Conservation (phyloP, 306 rosid species). For the Cucurbita moschata region DNA sequence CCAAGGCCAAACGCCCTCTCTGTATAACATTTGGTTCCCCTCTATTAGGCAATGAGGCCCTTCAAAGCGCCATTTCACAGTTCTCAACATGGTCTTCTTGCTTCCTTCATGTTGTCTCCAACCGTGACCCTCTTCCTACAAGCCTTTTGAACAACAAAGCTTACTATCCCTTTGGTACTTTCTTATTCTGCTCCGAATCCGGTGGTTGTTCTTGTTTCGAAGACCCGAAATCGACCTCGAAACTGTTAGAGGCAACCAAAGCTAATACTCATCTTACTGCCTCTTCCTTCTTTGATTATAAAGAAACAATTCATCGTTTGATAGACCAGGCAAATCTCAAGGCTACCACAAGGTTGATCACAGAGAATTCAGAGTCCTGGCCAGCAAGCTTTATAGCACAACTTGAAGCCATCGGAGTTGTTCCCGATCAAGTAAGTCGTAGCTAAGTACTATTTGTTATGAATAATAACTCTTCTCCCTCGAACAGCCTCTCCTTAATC, state of each 20-base stretch:
- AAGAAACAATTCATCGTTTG: conserved; percentile 18
- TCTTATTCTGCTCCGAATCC: conserved; percentile 28
- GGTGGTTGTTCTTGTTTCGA: conserved; percentile 30
- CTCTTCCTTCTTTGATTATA: conserved; percentile 13
- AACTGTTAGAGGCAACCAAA: conserved; percentile 6
- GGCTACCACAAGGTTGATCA: background rate
- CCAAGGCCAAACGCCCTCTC: conserved; percentile 31
- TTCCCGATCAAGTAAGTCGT: conserved; percentile 16
- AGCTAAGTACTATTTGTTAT: too few relatives aligned
- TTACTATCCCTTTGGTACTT: conserved; percentile 56
- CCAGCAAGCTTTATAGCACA: conserved; percentile 22
- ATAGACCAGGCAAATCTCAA: conserved; percentile 5
- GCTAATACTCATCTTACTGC: background rate
- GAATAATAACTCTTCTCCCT: too few relatives aligned
- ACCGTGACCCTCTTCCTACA: conserved; percentile 29
- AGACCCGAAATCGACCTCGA: conserved; percentile 20
- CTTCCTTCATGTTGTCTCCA: conserved; percentile 45
- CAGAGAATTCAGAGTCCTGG: conserved; percentile 3
- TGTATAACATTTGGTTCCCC: conserved; percentile 78
- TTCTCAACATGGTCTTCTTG: conserved; percentile 46
- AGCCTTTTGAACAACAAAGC: background rate
- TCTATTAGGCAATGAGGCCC: conserved; percentile 28
- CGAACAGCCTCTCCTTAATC: too few relatives aligned
- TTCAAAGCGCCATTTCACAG: conserved; percentile 26
- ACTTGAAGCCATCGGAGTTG: conserved; percentile 24